Evolutionary conservation across 345 rosid species (phyloP), one percentile per base, ranked within the genome.

Genomic region (Camelina neglecta): DNA sequence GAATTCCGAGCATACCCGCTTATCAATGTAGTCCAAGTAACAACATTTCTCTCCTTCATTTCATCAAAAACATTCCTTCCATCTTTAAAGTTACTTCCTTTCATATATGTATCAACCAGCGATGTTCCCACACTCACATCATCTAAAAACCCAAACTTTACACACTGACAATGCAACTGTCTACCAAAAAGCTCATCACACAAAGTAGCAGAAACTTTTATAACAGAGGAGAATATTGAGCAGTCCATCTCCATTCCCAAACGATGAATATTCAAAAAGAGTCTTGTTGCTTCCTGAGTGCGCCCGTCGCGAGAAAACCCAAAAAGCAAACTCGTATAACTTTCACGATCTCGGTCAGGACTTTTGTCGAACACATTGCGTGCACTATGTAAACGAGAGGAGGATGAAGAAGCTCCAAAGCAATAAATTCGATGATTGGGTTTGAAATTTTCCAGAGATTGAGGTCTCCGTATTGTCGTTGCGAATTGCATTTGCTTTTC

Each of bases 11-110:
- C 87, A 71, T 87, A 91, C 60, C 97, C 96, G 0, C 85, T 65
- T 15, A 93, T 81, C 88, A 93, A 58, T 2, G 97, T 86, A 61
- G 98, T 93, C 97, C 98, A 93, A 42, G 94, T 88, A 60, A 93
- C 93, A 60, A 90, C 96, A 78, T 91, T 91, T 64, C 68, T 87
- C 64, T 75, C 81, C 21, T 65, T 83, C 96, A 87, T 83, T 29
- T 85, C 83, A 66, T 94, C 85, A 66, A 94, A 90, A 45, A 82
- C 84, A 74, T 69, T 81, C 73, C 78, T 88, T 38, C 93, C 97
- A 74, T 86, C 85, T 3, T 61, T 80, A 49, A 87, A 58, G 47
- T 80, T 78, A 67, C 78, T 81, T 16, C 76, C 83, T 78, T 89
- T 94, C 87, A 90, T 84, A 74, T 91, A 90, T 81, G 86, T 83